Evolutionary conservation across 768 basidiomycete species (phyloP), one percentile per base, ranked within the genome.

Genomic region (Lentinula aciculospora): DNA sequence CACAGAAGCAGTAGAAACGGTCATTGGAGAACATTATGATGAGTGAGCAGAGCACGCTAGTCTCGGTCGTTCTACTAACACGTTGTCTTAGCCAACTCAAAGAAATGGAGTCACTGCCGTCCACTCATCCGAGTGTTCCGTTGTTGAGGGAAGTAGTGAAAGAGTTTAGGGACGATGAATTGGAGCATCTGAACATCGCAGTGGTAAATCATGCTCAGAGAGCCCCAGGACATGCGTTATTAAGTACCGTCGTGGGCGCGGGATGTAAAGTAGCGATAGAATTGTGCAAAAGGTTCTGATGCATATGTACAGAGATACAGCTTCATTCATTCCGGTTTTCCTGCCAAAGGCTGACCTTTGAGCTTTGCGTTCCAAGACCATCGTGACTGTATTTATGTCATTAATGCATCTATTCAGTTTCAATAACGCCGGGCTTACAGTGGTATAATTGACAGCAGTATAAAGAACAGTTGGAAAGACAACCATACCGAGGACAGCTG

Each of bases 11-110:
- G 94, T 98, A 19, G 95, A 98, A 70, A 97, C 95, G 0, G 93
- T 93, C 57, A 98, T 98, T 53, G 95, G 95, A 39, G 95, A 98
- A 70, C 95, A 98, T 71, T 98, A 98, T 65, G 92, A 98, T 69
- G 94, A 97, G 95, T 96, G 68, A 67, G 92, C 80, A 12, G n/a
- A 27, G 56, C 45, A 12, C 8, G n/a, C 21, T 23, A 7, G 5
- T 19, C 34, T 53, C 12, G 6, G 3, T 19, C 4, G 6, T 25
- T 39, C 3, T 12, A 57, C 45, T 63, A 46, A 53, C 37, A 36
- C 34, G 31, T 46, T 37, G 45, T 58, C 45, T 27, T 66, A 97
- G 94, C 65, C 95, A 98, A 77, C 76, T 98, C 49, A 82, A 83
- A 65, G 85, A 87, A 31, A 74, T 96, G 63, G 81, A 85, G 59